Base-by-base conservation (phyloP, 2,329 filamentous ascomycete species). In the Diaporthe ilicicola region DNA sequence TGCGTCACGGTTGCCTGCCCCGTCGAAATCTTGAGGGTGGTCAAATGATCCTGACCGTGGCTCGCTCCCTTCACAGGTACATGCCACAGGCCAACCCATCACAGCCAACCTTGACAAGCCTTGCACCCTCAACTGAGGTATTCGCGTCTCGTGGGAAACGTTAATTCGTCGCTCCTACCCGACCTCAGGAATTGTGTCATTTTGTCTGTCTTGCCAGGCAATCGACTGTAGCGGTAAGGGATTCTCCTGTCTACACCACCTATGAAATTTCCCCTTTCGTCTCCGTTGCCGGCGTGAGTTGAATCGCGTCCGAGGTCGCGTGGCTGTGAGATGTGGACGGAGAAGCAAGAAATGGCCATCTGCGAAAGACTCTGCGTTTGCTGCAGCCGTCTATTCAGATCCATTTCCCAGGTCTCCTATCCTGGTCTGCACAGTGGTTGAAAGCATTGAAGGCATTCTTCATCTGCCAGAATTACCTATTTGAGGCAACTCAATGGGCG, bases 111-210 rank as follows among this genome's bases (percentile, higher is more conserved):
- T 76, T 51, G 75, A 76, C 77, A 74, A 67, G 39, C 68, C 80
- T 79, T 78, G 78, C 71, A 73, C 74, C 73, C 75, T 79, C 81
- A 82, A 81, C 79, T 81, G 82, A 79, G 80, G 70, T 68, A 53
- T 32, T 81, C 79, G 81, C 82, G 82, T 81, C 79, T 78, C 78
- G 85, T 87, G 85, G 88, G 87, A 90, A 86, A 89, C 88, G 87
- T 90, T 90, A 87, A 83, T 86, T 90, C 88, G 88, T 88, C 86
- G 84, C 85, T 89, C 85, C 87, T 85, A 85, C 84, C 78, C 79
- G 78, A 79, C 80, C 79, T 83, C 80, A 83, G 84, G 82, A 84
- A 84, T 83, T 84, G 79, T 83, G 81, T 84, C 83, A 84, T 83
- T 81, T 83, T 80, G 80, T 80, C 81, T 81, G 80, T 80, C 82